Percentiles rank a stretch among this genome's conserved stretches.
phyloP scores from a whole-genome alignment of 768 basidiomycete species.

The Multifurca ochricompacta region DNA sequence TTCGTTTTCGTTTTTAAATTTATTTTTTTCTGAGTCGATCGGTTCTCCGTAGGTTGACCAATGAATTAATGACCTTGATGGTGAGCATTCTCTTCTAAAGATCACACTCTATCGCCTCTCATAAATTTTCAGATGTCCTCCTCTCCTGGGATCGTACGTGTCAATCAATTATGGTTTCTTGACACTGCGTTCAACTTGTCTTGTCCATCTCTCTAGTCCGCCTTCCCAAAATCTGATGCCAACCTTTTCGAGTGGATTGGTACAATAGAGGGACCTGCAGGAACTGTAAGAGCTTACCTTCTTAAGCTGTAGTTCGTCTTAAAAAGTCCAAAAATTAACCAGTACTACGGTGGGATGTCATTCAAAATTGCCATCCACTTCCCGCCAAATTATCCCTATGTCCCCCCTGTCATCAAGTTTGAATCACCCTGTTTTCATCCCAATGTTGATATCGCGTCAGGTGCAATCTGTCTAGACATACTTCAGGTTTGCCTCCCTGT shows the following conservation, averaged over 20 bases:
- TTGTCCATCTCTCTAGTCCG: slow-evolving; percentile 45
- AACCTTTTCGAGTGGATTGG: slow-evolving; percentile 89
- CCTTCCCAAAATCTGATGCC: slow-evolving; percentile 80
- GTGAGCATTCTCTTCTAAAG: slow-evolving; percentile 35
- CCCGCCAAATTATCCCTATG: slow-evolving; percentile 84
- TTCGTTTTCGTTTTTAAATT: too few species aligned
- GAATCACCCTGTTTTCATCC: slow-evolving; percentile 89
- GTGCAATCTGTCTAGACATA: slow-evolving; percentile 82
- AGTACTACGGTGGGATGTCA: slow-evolving; percentile 73
- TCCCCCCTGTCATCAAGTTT: slow-evolving; percentile 77
- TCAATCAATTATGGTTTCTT: too few species aligned
- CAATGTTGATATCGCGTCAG: slow-evolving; percentile 73
- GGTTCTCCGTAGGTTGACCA: slow-evolving; percentile 47
- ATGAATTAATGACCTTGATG: slow-evolving; percentile 86
- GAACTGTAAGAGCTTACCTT: slow-evolving; percentile 46
- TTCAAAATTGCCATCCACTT: slow-evolving; percentile 83
- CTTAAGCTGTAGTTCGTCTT: background rate
- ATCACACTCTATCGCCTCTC: background rate
- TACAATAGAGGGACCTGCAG: slow-evolving; percentile 74
- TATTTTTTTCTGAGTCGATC: slow-evolving; percentile 3
- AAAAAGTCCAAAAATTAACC: slow-evolving; percentile 9
- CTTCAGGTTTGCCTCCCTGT: slow-evolving; percentile 48
- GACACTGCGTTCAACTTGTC: background rate
- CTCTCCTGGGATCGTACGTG: slow-evolving; percentile 76
- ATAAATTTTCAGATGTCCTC: slow-evolving; percentile 60